Evolutionary conservation across 2,329 filamentous ascomycete genomes (phyloP), one percentile per base, ranked within the genome.

Genomic region (Aspergillus uvarum): DNA sequence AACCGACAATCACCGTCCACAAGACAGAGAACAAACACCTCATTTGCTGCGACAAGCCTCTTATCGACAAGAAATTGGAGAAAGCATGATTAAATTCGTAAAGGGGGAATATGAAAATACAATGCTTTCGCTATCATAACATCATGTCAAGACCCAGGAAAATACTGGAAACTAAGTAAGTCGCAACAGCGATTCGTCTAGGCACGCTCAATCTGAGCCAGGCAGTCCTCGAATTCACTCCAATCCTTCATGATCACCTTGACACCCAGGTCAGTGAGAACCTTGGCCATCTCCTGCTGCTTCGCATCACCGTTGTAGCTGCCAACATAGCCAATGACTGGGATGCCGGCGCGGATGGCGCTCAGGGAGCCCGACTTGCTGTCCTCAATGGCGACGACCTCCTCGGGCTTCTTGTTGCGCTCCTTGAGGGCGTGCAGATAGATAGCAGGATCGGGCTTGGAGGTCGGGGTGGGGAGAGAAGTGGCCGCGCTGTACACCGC

Each of bases 391-490:
- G 92, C 90, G 32, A 96, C 83, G 66, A 85, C 87, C 81, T 96
- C 88, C 51, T 81, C 80, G 1, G 91, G 81, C 69, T 83, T 85
- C 78, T 89, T 89, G 63, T 88, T 89, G 54, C 96, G 83, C 72
- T 85, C 80, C 77, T 92, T 79, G 73, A 92, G 85, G 22, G 92
- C 90, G 75, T 89, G 84, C 65, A 92, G 78, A 81, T 96, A 96
- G 78, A 96, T 89, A 67, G 91, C 90, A 19, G 93, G 92, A 77
- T 96, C 90, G 16, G 92, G 92, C 85, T 96, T 96, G 77, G 87
- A 90, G 58, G 91, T 93, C n/a, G 92, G 92, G 71, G 82, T 86
- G 59, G 85, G 81, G 68, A 96, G 84, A 60, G 88, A 91, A 32
- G 88, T 91, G 59, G 91, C 91, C 58, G 92, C 92, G 49, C 88